Evolutionary conservation across 495 filamentous ascomycete genomes (phyloP), one percentile per base, ranked within the genome.

Genomic region (Talaromyces borbonicus): DNA sequence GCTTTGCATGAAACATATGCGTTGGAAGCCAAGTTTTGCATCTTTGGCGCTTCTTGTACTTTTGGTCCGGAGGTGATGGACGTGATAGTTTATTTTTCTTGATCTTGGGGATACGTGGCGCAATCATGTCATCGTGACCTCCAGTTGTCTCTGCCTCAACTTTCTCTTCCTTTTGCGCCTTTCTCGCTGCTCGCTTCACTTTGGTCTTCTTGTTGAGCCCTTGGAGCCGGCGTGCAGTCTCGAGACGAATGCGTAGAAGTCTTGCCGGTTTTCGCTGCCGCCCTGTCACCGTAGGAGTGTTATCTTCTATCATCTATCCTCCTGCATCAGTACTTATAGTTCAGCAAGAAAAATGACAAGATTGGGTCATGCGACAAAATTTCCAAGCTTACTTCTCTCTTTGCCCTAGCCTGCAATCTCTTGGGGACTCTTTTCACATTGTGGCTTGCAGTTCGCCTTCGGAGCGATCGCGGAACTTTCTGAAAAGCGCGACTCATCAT

Each of bases 11-110:
- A 69, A 80, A 98, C 43, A 95, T 61, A 56, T 98, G 92, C 14
- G 92, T 95, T 2, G 92, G 93, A 3, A 98, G 72, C 92, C 92
- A 97, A 0, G 81, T 84, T 69, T 98, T 98, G 59, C 83, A 74
- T 25, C 78, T 61, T 60, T 98, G 92, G 1, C 92, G 79, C 66
- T 89, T 95, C 49, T 80, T 78, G 53, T 82, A 96, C 50, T 83
- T 89, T 9, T 80, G 73, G 16, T 78, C 72, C 2, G 81, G 68
- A 36, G 74, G 74, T 0, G 75, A 73, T 1, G 87, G 84, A 3
- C 73, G 68, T 24, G 84, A 81, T 6, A 94, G 68, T 31, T 66
- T 72, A 53, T 87, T 76, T 46, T 80, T 81, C 49, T 82, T 82
- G 48, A 86, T 76, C 56, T 84, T 86, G 8, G 83, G 82, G 26